A percentile compares a stretch with the other conserved stretches of the same genome.
Conservation (phyloP, 2,329 filamentous ascomycete species). For the Pseudogymnoascus sp. region DNA sequence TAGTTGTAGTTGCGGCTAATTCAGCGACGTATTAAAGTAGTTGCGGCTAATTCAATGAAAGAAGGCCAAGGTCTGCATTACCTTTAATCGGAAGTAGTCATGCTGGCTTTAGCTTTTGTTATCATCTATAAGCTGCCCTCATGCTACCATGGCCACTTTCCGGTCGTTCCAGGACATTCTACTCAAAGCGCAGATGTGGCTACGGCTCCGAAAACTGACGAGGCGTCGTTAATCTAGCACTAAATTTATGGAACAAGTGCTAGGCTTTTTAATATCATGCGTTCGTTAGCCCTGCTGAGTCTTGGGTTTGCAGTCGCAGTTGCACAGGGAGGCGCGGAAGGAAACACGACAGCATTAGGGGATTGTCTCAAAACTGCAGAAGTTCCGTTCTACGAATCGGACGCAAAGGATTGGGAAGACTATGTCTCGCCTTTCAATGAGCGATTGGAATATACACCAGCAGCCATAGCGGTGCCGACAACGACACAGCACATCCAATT, state of each 20-base stretch:
- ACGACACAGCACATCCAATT: slow-evolving; percentile 30
- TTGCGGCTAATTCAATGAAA: neutral
- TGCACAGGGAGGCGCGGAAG: neutral
- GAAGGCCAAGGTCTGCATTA: neutral
- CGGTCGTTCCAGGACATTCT: neutral
- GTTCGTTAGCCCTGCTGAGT: neutral
- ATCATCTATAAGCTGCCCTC: neutral
- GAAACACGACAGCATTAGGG: neutral
- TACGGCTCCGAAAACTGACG: neutral
- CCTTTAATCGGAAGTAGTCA: neutral
- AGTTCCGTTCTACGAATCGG: neutral
- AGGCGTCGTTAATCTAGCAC: neutral
- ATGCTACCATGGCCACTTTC: neutral
- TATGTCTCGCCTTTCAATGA: slow-evolving; percentile 19
- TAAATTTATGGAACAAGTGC: neutral
- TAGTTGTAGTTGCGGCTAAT: neutral
- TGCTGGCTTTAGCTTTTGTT: neutral
- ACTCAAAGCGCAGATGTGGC: neutral
- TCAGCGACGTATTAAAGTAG: no score
- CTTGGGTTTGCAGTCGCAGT: neutral
- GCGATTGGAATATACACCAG: slow-evolving; percentile 14
- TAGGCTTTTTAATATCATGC: neutral
- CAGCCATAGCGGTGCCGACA: slow-evolving; percentile 20
- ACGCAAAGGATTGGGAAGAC: neutral
- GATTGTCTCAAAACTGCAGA: neutral